A percentile compares a stretch with the other conserved stretches of the same genome.
Evolutionary conservation across 2,329 filamentous ascomycete species (phyloP).

Genomic region (Parascedosporium putredinis): DNA sequence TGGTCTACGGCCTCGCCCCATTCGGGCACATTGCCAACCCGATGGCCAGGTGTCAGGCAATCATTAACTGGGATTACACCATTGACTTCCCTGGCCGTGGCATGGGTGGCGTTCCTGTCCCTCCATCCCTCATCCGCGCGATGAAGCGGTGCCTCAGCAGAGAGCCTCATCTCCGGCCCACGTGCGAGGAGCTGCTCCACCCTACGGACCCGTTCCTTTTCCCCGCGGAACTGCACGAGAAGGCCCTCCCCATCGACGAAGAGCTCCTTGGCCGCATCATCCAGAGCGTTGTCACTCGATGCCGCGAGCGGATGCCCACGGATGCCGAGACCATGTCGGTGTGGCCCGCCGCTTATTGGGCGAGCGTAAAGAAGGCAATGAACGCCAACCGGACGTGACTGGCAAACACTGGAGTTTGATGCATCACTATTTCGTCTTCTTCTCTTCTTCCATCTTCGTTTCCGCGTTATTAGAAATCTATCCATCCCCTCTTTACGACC

Average conservation of each 20-base stretch:
- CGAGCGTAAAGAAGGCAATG: slow-evolving; percentile 44
- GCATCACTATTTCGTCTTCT: neutral
- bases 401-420: neutral
- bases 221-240: slow-evolving; percentile 44
- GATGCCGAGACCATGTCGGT: slow-evolving; percentile 43
- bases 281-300: slow-evolving; percentile 50
- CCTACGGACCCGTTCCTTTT: slow-evolving; percentile 53
- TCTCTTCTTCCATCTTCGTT: neutral
- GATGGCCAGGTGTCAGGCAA: slow-evolving; percentile 76
- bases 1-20: slow-evolving; percentile 93
- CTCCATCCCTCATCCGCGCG: slow-evolving; percentile 47
- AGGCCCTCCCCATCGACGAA: slow-evolving; percentile 49
- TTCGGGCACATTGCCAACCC: slow-evolving; percentile 87
- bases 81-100: slow-evolving; percentile 65
- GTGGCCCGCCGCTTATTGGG: slow-evolving; percentile 54
- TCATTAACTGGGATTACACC: slow-evolving; percentile 65
- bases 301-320: slow-evolving; percentile 46
- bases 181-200: slow-evolving; percentile 50
- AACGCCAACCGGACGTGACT: slow-evolving; percentile 2
- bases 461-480: neutral
- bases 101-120: slow-evolving; percentile 53
- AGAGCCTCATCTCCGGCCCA: slow-evolving; percentile 52
- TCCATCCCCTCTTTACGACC: too few relatives aligned
- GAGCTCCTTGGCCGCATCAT: slow-evolving; percentile 52
- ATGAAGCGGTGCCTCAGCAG: slow-evolving; percentile 53